These are phyloP conservation scores for Theobroma cacao DNA, from an alignment of 345 rosid genomes.

Conservation along the genomic window DNA sequence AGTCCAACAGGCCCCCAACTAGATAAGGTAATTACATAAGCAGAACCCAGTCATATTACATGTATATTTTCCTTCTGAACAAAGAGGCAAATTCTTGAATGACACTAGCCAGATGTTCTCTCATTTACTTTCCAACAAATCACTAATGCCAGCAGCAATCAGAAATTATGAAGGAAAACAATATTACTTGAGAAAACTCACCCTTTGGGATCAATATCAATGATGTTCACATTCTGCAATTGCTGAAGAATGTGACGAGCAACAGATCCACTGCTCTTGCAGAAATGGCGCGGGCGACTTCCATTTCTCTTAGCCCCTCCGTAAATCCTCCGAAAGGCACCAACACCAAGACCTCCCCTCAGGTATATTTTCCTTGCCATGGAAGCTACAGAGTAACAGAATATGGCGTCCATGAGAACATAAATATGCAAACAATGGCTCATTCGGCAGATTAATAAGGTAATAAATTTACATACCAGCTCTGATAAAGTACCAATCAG, in stretches of 20 bases:
- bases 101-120: background rate
- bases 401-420: background rate
- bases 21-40: background rate
- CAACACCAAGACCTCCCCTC: slow-evolving; percentile 56
- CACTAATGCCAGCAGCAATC: background rate
- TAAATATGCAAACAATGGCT: background rate
- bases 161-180: background rate
- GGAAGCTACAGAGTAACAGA: slow-evolving; percentile 29
- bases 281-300: slow-evolving; percentile 45
- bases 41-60: background rate
- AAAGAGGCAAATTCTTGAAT: background rate
- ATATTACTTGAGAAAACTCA: background rate
- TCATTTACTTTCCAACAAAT: background rate
- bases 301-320: slow-evolving; percentile 57
- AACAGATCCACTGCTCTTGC: slow-evolving; percentile 53
- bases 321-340: slow-evolving; percentile 48
- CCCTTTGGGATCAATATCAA: slow-evolving; percentile 47
- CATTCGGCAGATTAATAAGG: background rate
- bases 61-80: background rate
- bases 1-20: background rate
- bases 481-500: slow-evolving; percentile 83
- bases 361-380: slow-evolving; percentile 54
- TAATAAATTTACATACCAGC: slow-evolving; percentile 40
- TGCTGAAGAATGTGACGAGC: slow-evolving; percentile 55
- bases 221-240: slow-evolving; percentile 37